Percentiles rank a stretch among this genome's conserved stretches.
These are phyloP conservation scores for Davidsoniella virescens DNA, from an alignment of 2,329 filamentous ascomycete genomes.

Conservation along the genomic window DNA sequence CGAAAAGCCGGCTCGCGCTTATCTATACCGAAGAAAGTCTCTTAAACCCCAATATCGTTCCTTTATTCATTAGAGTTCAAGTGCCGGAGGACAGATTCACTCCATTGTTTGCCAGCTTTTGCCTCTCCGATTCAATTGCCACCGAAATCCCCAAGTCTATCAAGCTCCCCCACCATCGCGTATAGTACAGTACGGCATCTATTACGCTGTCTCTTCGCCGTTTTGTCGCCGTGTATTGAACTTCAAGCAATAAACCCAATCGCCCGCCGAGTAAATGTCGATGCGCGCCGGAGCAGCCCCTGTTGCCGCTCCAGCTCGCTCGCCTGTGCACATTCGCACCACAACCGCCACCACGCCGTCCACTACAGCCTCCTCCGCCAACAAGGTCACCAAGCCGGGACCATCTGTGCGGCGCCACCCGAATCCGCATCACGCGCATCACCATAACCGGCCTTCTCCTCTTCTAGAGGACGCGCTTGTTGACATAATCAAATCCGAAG, in stretches of 20 bases:
- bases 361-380: background rate
- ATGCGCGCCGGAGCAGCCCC: conserved; percentile 9
- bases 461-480: conserved; percentile 10
- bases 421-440: background rate
- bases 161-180: too few species aligned
- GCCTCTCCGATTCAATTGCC: too few species aligned
- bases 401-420: conserved; percentile 1
- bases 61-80: too few species aligned
- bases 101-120: too few species aligned
- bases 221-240: background rate
- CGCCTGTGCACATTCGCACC: conserved; percentile 6
- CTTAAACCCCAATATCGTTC: too few species aligned
- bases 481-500: conserved; percentile 6
- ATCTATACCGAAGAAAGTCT: too few species aligned
- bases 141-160: too few species aligned
- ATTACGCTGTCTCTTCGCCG: background rate
- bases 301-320: conserved; percentile 2
- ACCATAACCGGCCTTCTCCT: conserved; percentile 6
- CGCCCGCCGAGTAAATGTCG: conserved; percentile 1
- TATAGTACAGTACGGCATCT: too few species aligned
- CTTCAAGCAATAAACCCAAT: background rate
- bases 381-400: conserved; percentile 11
- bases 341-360: background rate
- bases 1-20: too few species aligned
- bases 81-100: too few species aligned